Evolutionary conservation across 1,284 basidiomycete species (phyloP).

Genomic region (Kwoniella shivajii): DNA sequence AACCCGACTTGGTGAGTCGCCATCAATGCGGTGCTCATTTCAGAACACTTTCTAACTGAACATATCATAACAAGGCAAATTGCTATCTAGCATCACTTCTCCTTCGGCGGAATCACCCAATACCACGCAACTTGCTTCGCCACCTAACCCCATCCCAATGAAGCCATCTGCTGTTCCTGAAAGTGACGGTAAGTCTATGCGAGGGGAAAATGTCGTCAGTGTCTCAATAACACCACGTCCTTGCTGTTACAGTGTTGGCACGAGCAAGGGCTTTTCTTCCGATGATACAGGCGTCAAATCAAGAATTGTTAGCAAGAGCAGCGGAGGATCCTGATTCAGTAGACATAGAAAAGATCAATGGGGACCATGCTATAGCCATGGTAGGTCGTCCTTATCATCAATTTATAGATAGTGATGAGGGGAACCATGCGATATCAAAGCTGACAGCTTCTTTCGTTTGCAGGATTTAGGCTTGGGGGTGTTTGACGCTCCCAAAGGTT

Average conservation of each 20-base stretch:
- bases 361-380: constrained; percentile 35
- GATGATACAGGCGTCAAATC: constrained; percentile 36
- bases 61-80: neutral
- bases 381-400: constrained; percentile 15
- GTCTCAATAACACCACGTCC: neutral
- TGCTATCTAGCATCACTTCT: constrained; percentile 15
- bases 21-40: neutral
- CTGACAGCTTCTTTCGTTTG: too few species aligned
- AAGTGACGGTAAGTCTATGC: constrained; percentile 22
- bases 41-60: neutral
- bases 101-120: neutral
- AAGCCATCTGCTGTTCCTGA: constrained; percentile 18
- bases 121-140: neutral
- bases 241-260: constrained; percentile 28
- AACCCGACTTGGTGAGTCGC: constrained; percentile 21
- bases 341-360: constrained; percentile 35
- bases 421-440: neutral
- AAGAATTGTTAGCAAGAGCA: constrained; percentile 29
- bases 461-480: constrained; percentile 49
- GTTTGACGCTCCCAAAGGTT: constrained; percentile 35
- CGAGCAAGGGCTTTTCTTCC: constrained; percentile 46
- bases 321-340: constrained; percentile 31
- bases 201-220: neutral
- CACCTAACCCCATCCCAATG: constrained; percentile 10
- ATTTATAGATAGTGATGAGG: neutral